Evolutionary conservation across 1,284 basidiomycete genomes (phyloP), one percentile per base, ranked within the genome.

Genomic region (Athelia psychrophila): DNA sequence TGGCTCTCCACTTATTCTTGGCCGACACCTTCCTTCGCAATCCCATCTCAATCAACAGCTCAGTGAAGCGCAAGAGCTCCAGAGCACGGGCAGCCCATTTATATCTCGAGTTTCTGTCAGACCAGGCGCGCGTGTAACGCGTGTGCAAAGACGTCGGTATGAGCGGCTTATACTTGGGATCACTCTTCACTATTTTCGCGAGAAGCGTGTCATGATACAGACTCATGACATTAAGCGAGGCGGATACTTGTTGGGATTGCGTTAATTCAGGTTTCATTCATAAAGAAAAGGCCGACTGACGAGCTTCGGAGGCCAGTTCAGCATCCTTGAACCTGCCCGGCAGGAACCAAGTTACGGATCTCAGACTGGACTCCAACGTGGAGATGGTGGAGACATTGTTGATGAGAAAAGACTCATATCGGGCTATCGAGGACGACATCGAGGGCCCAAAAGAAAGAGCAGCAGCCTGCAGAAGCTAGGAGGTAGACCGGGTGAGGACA

Each of bases 261-360:
- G 44, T 51, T 44, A 35, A 24, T 47, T 30, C 48, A 57, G 45
- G 42, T 49, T 51, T 13, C 53, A 6, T 46, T 10, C 49, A 57
- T 52, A 56, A 50, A 53, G 52, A 50, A 55, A 52, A 42, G 19
- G 48, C 50, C 58, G 52, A 88, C 93, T 83, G 60, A 95, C 93
- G 75, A 64, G 89, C 84, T 80, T 95, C 94, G 33, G 91, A 93
- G 51, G 89, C 92, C 53, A 98, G 77, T 69, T 98, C 95, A 50
- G 95, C 93, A 78, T 98, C 95, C 68, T 94, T 93, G 81, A 98
- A 98, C 56, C 95, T 82, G 57, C 95, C 95, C 19, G 95, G 95
- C 22, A 98, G 78, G 60, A 98, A 88, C 91, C 94, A 98, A 35
- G 93, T 95, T 58, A 97, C 74, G 54, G 92, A 95, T 54, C 93